Conservation (phyloP, 805 yeast species). For the Kodamaea nitidulidarum region DNA sequence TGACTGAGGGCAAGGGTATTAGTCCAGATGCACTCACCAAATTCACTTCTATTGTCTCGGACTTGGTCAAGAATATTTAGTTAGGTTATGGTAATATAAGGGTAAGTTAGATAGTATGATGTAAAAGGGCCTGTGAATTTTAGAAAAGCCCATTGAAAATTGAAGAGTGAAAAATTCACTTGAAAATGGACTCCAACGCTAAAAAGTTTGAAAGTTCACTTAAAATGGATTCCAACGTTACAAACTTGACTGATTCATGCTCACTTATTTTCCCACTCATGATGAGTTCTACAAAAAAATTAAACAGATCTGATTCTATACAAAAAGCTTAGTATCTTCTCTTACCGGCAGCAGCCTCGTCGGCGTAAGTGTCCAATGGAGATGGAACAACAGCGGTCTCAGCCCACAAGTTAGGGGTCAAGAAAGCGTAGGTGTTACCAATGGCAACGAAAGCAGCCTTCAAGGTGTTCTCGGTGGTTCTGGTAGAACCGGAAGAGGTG, state of each 20-base stretch:
- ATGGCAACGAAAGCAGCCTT: conserved; percentile 99
- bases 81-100: neutral
- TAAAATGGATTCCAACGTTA: too few species aligned
- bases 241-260: too few species aligned
- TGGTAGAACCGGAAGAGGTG: conserved; percentile 97
- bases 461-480: conserved; percentile 99
- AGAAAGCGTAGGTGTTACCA: conserved; percentile 99
- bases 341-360: conserved; percentile 71
- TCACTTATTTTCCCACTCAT: too few species aligned
- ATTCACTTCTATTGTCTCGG: neutral
- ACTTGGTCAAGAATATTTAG: neutral
- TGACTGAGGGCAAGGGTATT: conserved; percentile 2
- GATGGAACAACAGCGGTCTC: conserved; percentile 79
- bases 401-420: conserved; percentile 99
- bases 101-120: too few species aligned
- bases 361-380: conserved; percentile 94
- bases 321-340: conserved; percentile 55
- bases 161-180: too few species aligned
- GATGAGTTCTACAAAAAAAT: too few species aligned
- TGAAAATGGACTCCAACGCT: too few species aligned
- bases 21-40: neutral
- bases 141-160: too few species aligned
- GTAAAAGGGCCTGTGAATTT: too few species aligned
- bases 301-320: too few species aligned
- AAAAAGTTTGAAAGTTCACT: too few species aligned